These are phyloP conservation scores for Nepenthes gracilis DNA, from an alignment of 148 eudicot species.

Conservation along the genomic window DNA sequence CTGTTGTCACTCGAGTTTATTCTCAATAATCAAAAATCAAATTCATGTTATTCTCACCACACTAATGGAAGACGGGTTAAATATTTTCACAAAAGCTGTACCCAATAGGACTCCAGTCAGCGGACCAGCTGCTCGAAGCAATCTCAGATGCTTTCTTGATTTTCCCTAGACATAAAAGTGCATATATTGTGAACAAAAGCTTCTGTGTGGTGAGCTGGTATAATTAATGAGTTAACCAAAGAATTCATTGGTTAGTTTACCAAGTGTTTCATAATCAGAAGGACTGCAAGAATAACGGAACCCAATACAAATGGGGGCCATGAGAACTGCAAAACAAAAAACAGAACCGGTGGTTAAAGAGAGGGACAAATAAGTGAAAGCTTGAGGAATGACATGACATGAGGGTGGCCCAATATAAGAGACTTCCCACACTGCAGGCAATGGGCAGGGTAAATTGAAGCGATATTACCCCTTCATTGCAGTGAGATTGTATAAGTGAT, in stretches of 20 bases:
- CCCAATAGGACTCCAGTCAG: slow-evolving; percentile 91
- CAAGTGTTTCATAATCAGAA: slow-evolving; percentile 87
- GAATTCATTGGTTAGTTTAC: slow-evolving; percentile 24
- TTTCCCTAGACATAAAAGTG: slow-evolving; percentile 52
- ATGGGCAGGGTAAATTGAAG: too few relatives aligned
- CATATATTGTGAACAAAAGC: neutral
- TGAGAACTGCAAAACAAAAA: slow-evolving; percentile 57
- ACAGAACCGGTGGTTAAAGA: slow-evolving; percentile 3
- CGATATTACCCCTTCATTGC: too few relatives aligned
- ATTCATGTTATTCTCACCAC: slow-evolving; percentile 56
- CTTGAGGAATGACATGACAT: neutral
- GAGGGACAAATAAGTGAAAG: slow-evolving; percentile 1
- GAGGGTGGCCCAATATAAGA: too few relatives aligned
- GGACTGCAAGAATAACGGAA: slow-evolving; percentile 60
- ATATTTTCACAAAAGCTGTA: slow-evolving; percentile 68
- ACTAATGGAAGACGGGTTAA: slow-evolving; percentile 75
- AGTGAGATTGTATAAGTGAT: too few relatives aligned
- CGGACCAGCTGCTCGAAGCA: slow-evolving; percentile 90
- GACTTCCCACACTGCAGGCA: too few relatives aligned
- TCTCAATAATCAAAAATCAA: neutral
- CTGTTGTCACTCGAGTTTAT: too few relatives aligned
- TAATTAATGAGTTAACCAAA: neutral
- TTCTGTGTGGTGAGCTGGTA: too few relatives aligned
- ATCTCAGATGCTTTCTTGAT: slow-evolving; percentile 59
- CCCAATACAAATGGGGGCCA: slow-evolving; percentile 97